Base-by-base conservation (phyloP, 495 filamentous ascomycete species). In the Lepidopterella palustris region DNA sequence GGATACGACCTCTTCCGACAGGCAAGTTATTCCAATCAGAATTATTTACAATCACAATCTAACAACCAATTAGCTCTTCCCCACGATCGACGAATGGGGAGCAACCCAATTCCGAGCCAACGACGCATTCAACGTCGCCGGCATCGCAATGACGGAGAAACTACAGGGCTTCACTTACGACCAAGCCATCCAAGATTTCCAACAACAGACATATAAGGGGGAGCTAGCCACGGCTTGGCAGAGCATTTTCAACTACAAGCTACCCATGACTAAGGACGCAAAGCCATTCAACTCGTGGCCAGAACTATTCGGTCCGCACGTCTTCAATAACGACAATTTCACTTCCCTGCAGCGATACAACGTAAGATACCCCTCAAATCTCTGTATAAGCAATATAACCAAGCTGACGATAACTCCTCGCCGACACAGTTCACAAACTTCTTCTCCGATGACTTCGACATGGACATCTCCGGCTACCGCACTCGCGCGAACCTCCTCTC, bases 261-360 rank as follows among this genome's bases (percentile, higher is more conserved):
- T 53, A 3, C 51, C 51, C 10, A 29, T 53, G 26, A 53, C 10
- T 25, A 25, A 9, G 11, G 51, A 53, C 18, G 26, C 10, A n/a
- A n/a, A 53, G 18, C n/a, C n/a, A 15, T 53, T 53, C 18, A 1
- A n/a, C 26, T 53, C 51, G 20, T 57, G 24, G 29, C 9, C n/a
- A 5, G 54, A 57, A 9, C 10, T 29, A 9, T 57, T 42, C 39
- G 54, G 54, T 5, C 54, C 54, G 1, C 15, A 57, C 5, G 54
- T 42, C 1, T 57, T 57, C 54, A 57, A 57, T 28, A 35, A 35
- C 24, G 54, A 57, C 24, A 47, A 57, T n/a, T 57, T 57, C 26
- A 57, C 54, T 9, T n/a, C 15, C 24, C 29, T 57, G 18, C 11
- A 29, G 13, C 31, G 54, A 25, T 57, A 47, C n/a, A 57, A 57